phyloP scores from a whole-genome alignment of 78 protist genomes.

The Andalucia godoyi region DNA sequence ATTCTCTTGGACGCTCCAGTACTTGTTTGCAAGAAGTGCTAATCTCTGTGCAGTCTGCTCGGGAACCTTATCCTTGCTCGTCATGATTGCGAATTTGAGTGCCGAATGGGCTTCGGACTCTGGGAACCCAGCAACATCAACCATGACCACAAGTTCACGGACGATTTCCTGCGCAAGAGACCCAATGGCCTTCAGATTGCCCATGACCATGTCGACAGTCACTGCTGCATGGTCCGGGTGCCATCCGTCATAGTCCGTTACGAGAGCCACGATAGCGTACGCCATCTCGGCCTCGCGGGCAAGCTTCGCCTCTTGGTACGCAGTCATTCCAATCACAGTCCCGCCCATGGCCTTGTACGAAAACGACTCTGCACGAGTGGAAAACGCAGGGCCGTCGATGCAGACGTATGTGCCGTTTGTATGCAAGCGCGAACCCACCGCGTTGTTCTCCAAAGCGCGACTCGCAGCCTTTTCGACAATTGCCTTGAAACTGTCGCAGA shows the following conservation, averaged over 20 bases:
- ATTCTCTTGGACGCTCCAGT: no score
- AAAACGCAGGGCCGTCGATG: slow-evolving; percentile 47
- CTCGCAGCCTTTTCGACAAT: slow-evolving; percentile 4
- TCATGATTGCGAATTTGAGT: slow-evolving; percentile 5
- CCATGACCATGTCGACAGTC: neutral
- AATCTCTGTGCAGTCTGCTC: no score
- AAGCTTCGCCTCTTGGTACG: slow-evolving; percentile 22
- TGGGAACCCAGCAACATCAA: neutral
- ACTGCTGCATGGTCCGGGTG: neutral
- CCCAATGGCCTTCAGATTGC: slow-evolving; percentile 15
- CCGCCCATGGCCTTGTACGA: slow-evolving; percentile 27
- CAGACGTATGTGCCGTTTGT: slow-evolving; percentile 9
- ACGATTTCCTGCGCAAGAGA: slow-evolving; percentile 3
- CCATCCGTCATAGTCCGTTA: slow-evolving; percentile 57
- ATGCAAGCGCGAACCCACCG: neutral
- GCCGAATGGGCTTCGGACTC: slow-evolving; percentile 15
- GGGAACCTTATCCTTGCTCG: neutral
- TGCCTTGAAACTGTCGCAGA: neutral
- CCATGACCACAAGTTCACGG: neutral
- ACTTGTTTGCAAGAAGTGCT: no score
- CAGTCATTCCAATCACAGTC: slow-evolving; percentile 47
- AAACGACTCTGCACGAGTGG: slow-evolving; percentile 27
- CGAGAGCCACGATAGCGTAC: slow-evolving; percentile 29
- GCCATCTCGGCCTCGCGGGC: slow-evolving; percentile 36
- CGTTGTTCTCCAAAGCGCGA: neutral